phyloP scores from a whole-genome alignment of 2,329 filamentous ascomycete genomes.

The Trichoderma asperellum region DNA sequence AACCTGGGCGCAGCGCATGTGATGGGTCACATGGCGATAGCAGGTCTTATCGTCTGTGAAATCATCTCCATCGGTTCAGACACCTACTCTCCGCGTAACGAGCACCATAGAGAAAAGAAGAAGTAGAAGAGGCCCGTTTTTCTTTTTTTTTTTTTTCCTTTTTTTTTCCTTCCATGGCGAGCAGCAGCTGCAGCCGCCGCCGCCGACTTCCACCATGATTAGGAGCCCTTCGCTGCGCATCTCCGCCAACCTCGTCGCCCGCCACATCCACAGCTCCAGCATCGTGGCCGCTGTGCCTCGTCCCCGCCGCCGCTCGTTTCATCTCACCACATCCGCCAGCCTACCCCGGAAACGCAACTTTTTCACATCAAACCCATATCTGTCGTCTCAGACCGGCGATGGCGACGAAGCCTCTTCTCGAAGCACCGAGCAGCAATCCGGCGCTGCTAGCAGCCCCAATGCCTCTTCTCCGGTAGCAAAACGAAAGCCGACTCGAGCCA shows the following conservation, averaged over 20 bases:
- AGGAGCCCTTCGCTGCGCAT: slow-evolving; percentile 41
- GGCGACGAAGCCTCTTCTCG: slow-evolving; percentile 31
- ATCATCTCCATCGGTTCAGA: not conserved
- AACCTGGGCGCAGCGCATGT: slow-evolving; percentile 25
- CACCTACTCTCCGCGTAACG: no score
- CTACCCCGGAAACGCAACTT: slow-evolving; percentile 63
- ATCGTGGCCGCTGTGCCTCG: slow-evolving; percentile 35
- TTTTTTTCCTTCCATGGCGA: slow-evolving; percentile 1
- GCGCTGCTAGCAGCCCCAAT: slow-evolving; percentile 13
- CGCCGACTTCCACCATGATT: slow-evolving; percentile 40
- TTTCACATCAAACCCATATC: slow-evolving; percentile 66
- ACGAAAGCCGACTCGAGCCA: slow-evolving; percentile 51
- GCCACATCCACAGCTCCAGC: slow-evolving; percentile 39
- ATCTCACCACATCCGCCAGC: slow-evolving; percentile 49
- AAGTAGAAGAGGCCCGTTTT: not conserved
- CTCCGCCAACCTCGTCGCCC: slow-evolving; percentile 39
- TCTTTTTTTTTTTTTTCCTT: no score
- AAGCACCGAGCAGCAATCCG: slow-evolving; percentile 26
- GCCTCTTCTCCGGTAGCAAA: slow-evolving; percentile 41
- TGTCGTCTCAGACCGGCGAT: slow-evolving; percentile 44
- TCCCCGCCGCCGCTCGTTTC: slow-evolving; percentile 47
- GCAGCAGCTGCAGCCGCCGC: not conserved
- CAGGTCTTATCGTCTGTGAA: not conserved
- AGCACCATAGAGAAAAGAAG: no score
- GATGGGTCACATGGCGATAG: slow-evolving; percentile 36